Base-by-base conservation (phyloP, 2,329 filamentous ascomycete species). In the Hypoxylon sp. region DNA sequence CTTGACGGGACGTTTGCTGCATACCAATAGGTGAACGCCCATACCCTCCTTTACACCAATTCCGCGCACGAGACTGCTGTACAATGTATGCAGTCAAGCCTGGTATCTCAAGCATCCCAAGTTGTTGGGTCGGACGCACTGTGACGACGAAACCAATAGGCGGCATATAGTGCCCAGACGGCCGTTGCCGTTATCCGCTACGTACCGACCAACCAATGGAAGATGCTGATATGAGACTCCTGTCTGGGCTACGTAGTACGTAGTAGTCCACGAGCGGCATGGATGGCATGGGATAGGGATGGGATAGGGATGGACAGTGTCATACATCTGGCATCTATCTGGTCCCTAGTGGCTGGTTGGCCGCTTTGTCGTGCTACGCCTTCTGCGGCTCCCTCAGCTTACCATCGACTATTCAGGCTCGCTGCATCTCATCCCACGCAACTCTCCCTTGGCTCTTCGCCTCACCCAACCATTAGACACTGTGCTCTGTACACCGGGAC, bases 51-150 rank as follows among this genome's bases (percentile, higher is more conserved):
- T 60, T 60, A 67, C 69, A 56, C 63, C 63, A 61, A 42, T 54
- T 63, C 70, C 57, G 69, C 56, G 73, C 72, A 75, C 73, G 74
- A 72, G 72, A 73, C 70, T 69, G 60, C 67, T 59, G 52, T 61
- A 69, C 57, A 69, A 69, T 69, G 67, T 71, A 69, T 71, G 69
- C 69, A 64, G 56, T 61, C 67, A 58, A 61, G 55, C 51, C 62
- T 63, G 39, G 65, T n/a, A 69, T 53, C 46, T 58, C 10, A 32
- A 54, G 32, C 39, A 68, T 71, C 65, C 75, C 75, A 72, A 73
- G 67, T 69, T 69, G 62, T 71, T 73, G 75, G 75, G 70, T 70
- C 75, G 67, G 71, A 72, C 75, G 73, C 75, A 76, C 75, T 76
- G 75, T 77, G 74, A 73, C 70, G 53, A 65, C 67, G 56, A 67